Conservation (phyloP, 225 moss, liverwort and hornwort species). For the Physcomitrellopsis africana region DNA sequence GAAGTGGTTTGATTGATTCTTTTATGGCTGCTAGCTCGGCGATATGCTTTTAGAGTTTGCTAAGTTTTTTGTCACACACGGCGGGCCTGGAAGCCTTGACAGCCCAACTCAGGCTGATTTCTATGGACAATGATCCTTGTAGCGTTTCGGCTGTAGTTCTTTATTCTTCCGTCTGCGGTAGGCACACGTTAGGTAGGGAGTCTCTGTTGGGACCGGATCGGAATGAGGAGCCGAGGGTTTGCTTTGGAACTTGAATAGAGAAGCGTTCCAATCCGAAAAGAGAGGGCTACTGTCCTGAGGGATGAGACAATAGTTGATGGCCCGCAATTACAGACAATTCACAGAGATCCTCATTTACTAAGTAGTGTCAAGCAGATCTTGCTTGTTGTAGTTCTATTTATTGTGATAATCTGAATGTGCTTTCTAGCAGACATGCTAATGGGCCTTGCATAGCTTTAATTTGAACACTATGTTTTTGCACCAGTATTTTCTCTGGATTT, state of each 20-base stretch:
- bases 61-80: constrained; percentile 57
- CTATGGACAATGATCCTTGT: constrained; percentile 49
- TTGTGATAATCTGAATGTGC: no score
- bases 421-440: no score
- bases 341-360: constrained; percentile 53
- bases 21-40: constrained; percentile 51
- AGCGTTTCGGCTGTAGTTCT: constrained; percentile 55
- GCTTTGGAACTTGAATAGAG: constrained; percentile 34
- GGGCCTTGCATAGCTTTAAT: no score
- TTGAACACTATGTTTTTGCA: no score
- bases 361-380: constrained; percentile 61
- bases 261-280: constrained; percentile 27
- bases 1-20: constrained; percentile 53
- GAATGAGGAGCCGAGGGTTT: constrained; percentile 27
- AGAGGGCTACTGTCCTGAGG: constrained; percentile 37
- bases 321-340: constrained; percentile 45
- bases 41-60: constrained; percentile 49
- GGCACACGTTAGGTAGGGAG: constrained; percentile 29
- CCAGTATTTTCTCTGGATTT: no score
- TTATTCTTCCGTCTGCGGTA: constrained; percentile 37
- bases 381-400: constrained; percentile 70
- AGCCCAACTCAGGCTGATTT: constrained; percentile 57
- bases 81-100: constrained; percentile 49
- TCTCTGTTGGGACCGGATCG: constrained; percentile 12
- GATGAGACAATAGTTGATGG: constrained; percentile 36